Conservation (phyloP, 2,329 filamentous ascomycete species). For the Parastagonospora avenae region DNA sequence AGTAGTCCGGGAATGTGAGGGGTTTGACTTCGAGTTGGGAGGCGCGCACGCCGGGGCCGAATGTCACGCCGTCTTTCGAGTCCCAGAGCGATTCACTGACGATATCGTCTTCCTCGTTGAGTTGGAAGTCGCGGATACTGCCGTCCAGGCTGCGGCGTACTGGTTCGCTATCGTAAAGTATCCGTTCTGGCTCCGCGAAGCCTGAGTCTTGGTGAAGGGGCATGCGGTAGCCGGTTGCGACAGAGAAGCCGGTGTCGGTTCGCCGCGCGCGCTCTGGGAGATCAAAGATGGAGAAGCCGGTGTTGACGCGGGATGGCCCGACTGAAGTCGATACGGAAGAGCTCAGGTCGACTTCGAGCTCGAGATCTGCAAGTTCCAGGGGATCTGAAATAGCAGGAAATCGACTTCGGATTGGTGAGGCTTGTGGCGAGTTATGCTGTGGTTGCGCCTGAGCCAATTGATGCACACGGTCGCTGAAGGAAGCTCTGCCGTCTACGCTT, state of each 20-base stretch:
- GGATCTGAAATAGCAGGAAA: conserved; percentile 25
- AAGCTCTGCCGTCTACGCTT: conserved; percentile 32
- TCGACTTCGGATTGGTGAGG: conserved; percentile 4
- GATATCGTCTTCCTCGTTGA: conserved; percentile 20
- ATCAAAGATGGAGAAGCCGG: conserved; percentile 35
- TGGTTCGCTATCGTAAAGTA: conserved; percentile 29
- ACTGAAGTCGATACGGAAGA: conserved; percentile 30
- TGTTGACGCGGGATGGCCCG: conserved; percentile 30
- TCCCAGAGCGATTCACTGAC: conserved; percentile 34
- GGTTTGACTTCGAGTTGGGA: conserved; percentile 18
- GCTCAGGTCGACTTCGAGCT: conserved; percentile 38
- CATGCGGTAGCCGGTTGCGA: conserved; percentile 29
- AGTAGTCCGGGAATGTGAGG: background rate
- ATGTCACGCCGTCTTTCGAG: conserved; percentile 22
- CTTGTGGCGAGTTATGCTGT: conserved; percentile 6
- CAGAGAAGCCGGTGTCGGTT: conserved; percentile 23
- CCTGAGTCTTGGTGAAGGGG: conserved; percentile 46
- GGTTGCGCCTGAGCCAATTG: conserved; percentile 26
- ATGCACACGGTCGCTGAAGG: conserved; percentile 44
- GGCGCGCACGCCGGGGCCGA: conserved; percentile 25
- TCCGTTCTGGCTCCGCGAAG: conserved; percentile 27
- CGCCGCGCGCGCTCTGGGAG: conserved; percentile 18
- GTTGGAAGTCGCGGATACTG: conserved; percentile 21
- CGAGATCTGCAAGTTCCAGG: conserved; percentile 33
- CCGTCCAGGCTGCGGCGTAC: conserved; percentile 34